Base-by-base conservation (phyloP, 768 basidiomycete genomes). In the Pisolithus tinctorius region DNA sequence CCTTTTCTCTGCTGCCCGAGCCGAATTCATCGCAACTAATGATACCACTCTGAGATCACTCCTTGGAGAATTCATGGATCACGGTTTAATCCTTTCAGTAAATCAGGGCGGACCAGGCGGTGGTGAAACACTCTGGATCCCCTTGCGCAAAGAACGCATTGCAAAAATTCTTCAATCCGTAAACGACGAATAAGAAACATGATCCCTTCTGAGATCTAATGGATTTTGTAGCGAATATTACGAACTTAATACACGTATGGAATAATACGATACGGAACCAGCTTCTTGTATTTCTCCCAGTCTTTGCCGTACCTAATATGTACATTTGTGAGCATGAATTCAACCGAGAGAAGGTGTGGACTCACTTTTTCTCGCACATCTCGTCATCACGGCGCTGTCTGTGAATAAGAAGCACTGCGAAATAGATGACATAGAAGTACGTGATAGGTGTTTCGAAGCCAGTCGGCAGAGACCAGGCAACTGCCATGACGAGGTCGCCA, bases 351-450 rank as follows among this genome's bases (percentile, higher is more conserved):
- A 79, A 51, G 50, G 95, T 76, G 69, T 98, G 95, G 38, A 69
- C 84, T 56, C 57, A 89, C 91, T 97, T 98, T 61, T 83, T 79
- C 63, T 81, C 75, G 67, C 96, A 99, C 25, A 83, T 81, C 63
- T 93, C 93, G 56, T 97, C 94, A 65, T 99, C 96, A 31, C 96
- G 79, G 52, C 71, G 74, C 68, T 97, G 92, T 51, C 96, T 77
- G 69, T 98, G 96, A 31, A 93, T 74, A 53, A 99, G 84, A 25
- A 99, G 79, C 34, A 96, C 79, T 3, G 79, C 74, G 60, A 99
- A 98, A 73, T 96, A 98, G 53, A 75, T 63, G 27, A 89, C 80
- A 63, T 98, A 98, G 74, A 94, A 99, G 73, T 97, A 94, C 5
- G 96, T 94, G 65, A 98, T 80, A 23, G 94, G 95, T 0, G 93